These are phyloP conservation scores for Rhizophora mangle DNA, from an alignment of 345 rosid genomes.

Conservation along the genomic window DNA sequence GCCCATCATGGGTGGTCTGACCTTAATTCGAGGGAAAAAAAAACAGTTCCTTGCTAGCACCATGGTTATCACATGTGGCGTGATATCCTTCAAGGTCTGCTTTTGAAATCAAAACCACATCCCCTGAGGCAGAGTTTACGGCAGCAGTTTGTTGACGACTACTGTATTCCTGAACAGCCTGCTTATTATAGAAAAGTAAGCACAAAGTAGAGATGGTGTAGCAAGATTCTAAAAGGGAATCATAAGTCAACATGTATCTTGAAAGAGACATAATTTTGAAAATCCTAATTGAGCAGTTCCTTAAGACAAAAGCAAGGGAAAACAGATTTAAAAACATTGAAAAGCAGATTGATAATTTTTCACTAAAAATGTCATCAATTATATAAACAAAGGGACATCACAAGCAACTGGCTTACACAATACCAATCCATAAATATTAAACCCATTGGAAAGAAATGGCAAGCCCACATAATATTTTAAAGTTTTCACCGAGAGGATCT, in stretches of 20 bases:
- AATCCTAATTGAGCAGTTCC: not conserved
- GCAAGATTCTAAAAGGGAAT: not conserved
- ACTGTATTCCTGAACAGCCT: constrained; percentile 60
- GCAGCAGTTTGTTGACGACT: constrained; percentile 16
- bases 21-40: constrained; percentile 34
- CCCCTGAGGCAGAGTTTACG: constrained; percentile 34
- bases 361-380: not conserved
- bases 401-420: not conserved
- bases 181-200: constrained; percentile 12
- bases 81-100: constrained; percentile 62
- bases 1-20: constrained; percentile 53
- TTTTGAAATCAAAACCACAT: constrained; percentile 50
- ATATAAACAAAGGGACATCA: not conserved
- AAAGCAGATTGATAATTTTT: not conserved
- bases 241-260: not conserved
- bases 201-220: not conserved
- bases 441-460: not conserved
- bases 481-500: not conserved
- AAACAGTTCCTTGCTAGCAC: constrained; percentile 36
- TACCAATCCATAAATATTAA: not conserved
- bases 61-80: constrained; percentile 28
- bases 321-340: not conserved
- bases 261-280: not conserved
- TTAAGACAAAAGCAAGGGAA: not conserved
- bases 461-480: not conserved